Evolutionary conservation across 2,329 filamentous ascomycete genomes (phyloP).

Genomic region (Taxawa tesnikishii): DNA sequence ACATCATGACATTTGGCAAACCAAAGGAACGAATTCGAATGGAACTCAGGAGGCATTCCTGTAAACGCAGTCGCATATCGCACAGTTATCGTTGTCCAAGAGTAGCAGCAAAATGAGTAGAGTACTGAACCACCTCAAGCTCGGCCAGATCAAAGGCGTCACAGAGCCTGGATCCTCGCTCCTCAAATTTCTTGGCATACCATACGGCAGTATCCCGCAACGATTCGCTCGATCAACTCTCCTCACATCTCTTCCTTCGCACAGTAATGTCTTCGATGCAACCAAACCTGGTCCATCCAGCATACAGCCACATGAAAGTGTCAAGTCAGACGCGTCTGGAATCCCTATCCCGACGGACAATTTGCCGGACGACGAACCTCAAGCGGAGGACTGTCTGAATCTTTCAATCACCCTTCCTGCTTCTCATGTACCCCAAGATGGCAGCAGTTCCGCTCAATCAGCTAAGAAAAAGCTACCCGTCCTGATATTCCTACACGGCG

Average conservation of each 20-base stretch:
- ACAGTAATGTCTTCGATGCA: constrained; percentile 4
- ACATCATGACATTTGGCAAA: no score
- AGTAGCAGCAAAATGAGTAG: no score
- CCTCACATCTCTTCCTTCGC: neutral
- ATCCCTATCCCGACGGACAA: constrained; percentile 6
- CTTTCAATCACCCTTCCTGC: constrained; percentile 8
- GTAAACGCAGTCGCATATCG: no score
- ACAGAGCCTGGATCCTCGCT: no score
- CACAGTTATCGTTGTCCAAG: no score
- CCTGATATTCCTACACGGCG: constrained; percentile 8
- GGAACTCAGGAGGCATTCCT: no score
- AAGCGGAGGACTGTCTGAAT: constrained; percentile 7
- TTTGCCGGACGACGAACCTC: constrained; percentile 3
- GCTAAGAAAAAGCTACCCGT: constrained; percentile 6
- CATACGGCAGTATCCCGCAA: constrained; percentile 7
- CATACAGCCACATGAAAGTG: constrained; percentile 5
- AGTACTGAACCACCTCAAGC: no score
- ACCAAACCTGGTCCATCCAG: constrained; percentile 4
- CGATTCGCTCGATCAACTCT: constrained; percentile 6
- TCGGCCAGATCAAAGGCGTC: no score
- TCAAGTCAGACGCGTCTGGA: constrained; percentile 6
- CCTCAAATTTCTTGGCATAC: constrained; percentile 6
- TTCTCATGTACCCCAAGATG: no score
- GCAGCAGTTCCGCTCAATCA: no score
- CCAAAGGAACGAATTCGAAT: no score